Evolutionary conservation across 352 stramenopile genomes (phyloP), one percentile per base, ranked within the genome.

Genomic region (Phytophthora sp.): DNA sequence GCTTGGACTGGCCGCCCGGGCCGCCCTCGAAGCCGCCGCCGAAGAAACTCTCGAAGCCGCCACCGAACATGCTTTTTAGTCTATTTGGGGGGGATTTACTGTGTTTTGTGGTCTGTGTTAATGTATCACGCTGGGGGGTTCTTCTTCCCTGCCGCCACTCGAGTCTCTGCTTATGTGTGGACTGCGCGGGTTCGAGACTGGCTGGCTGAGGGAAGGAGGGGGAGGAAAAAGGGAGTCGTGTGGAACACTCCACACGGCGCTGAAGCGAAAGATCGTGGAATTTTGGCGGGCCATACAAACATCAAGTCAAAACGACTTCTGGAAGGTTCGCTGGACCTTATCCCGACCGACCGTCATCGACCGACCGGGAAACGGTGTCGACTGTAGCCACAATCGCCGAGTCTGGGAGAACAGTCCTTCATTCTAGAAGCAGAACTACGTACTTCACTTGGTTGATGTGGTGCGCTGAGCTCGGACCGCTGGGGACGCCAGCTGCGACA

Each of bases 1-100:
- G 58, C 63, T 93, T 93, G 54, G 74, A 77, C 45, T 74, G 72
- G 29, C 73, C 68, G 50, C 79, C 70, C 2, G 63, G 52, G 29
- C 69, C 69, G 70, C 80, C 79, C 18, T 89, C 80, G 44, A 90
- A 89, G 57, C 80, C 86, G 63, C 86, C 86, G 69, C 86, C 86
- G 61, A 94, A 94, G 71, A 94, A 94, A 63, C 84, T 93, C 69
- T 94, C 86, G 56, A 93, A 94, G 52, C 86, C 86, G 63, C 86
- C 86, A 63, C 86, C 86, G 64, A 94, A 94, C 86, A 94, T 94
- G 50, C 38, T 60, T 18, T 6, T 52, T 57, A 63, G 35, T 73
- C 39, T 71, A 66, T 61, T 20, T 52, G 35, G 46, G 24, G 21
- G 26, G 18, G 12, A 20, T 26, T 49, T 49, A 49, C n/a, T n/a